phyloP scores from a whole-genome alignment of 1,284 basidiomycete species.

The Apiotrichum mycotoxinovorans region DNA sequence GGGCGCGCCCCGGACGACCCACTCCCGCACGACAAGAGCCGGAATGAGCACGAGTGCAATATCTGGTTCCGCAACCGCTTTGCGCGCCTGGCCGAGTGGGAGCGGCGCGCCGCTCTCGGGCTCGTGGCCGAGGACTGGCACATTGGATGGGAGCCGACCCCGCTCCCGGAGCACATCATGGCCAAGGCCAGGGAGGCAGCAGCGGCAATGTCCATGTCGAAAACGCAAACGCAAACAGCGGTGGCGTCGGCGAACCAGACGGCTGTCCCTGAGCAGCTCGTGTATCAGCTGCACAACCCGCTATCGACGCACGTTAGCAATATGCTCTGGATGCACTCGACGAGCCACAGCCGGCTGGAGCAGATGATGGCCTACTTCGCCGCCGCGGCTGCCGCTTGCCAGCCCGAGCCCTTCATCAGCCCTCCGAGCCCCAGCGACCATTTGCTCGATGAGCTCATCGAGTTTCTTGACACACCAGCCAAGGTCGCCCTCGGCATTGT shows the following conservation, averaged over 20 bases:
- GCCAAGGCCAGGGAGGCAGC: neutral
- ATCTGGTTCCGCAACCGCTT: neutral
- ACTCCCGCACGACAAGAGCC: neutral
- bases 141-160: constrained; percentile 1
- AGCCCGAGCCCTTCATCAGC: neutral
- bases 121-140: neutral
- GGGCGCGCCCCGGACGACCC: neutral
- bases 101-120: neutral
- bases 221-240: neutral
- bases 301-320: neutral
- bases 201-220: neutral
- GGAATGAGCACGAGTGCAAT: neutral
- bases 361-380: neutral
- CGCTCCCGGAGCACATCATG: neutral
- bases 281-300: neutral
- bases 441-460: neutral
- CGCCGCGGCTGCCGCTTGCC: neutral
- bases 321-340: neutral
- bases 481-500: too few relatives aligned
- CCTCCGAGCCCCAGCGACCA: neutral
- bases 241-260: neutral
- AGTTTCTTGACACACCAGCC: too few relatives aligned
- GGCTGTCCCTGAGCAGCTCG: neutral
- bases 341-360: neutral
- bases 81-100: neutral